Conservation (phyloP, 306 rosid species). For the Malus orientalis region DNA sequence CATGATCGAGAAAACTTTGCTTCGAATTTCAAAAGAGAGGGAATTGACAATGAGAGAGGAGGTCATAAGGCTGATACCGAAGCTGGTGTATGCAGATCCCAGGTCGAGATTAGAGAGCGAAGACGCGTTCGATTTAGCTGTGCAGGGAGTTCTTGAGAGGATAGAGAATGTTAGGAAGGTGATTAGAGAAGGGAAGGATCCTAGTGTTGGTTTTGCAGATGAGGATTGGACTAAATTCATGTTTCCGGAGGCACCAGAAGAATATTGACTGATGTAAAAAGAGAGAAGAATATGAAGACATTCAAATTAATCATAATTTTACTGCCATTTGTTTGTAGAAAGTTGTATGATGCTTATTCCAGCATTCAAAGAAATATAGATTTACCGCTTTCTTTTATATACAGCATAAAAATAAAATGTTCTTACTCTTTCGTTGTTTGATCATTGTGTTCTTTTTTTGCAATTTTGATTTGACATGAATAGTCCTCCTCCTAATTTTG, state of each 20-base stretch:
- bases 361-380: neutral
- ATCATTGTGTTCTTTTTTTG: too few relatives aligned
- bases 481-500: too few relatives aligned
- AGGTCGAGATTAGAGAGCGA: constrained; percentile 34
- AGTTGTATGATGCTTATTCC: neutral
- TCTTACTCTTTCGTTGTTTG: too few relatives aligned
- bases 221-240: constrained; percentile 62
- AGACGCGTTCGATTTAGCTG: constrained; percentile 78
- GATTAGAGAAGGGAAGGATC: constrained; percentile 60
- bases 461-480: too few relatives aligned
- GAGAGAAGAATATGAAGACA: neutral
- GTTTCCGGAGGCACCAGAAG: constrained; percentile 28
- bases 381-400: neutral
- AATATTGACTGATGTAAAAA: neutral
- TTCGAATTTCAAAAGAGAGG: constrained; percentile 36
- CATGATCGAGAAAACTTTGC: constrained; percentile 40
- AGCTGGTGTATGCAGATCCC: constrained; percentile 64
- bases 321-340: neutral
- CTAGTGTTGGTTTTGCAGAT: constrained; percentile 78
- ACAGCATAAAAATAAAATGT: too few relatives aligned
- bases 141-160: constrained; percentile 63
- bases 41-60: constrained; percentile 61
- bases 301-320: neutral
- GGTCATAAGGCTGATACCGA: constrained; percentile 55
- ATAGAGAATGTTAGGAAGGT: constrained; percentile 50